These are phyloP conservation scores for Haplosporangium sp. DNA, from an alignment of 371 early-diverging fungal genomes.

Conservation along the genomic window DNA sequence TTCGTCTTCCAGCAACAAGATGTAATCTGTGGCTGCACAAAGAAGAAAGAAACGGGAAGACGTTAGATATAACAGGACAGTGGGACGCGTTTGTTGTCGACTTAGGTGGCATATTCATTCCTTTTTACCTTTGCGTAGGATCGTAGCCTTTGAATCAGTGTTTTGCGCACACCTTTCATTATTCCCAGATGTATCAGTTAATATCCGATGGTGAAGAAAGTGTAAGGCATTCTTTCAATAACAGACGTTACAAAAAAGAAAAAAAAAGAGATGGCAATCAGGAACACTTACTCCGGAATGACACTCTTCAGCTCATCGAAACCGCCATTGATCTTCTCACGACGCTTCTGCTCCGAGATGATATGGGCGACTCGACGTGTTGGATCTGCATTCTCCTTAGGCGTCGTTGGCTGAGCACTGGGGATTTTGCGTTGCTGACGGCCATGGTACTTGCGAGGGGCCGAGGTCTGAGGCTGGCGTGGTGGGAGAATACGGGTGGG, in stretches of 20 bases:
- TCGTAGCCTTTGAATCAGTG: conserved; percentile 50
- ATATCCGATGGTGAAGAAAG: background rate
- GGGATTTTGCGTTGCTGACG: conserved; percentile 49
- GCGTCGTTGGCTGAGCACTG: background rate
- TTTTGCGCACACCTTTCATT: conserved; percentile 37
- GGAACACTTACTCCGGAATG: conserved; percentile 46
- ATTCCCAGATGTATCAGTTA: background rate
- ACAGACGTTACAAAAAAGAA: background rate
- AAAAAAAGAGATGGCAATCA: background rate
- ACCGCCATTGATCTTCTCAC: conserved; percentile 59
- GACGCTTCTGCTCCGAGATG: conserved; percentile 58
- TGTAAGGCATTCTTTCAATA: background rate
- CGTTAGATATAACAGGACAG: background rate
- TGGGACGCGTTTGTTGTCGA: background rate
- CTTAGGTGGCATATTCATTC: background rate
- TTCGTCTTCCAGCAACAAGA: conserved; percentile 42
- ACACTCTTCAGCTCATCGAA: conserved; percentile 58
- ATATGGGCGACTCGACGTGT: conserved; percentile 59
- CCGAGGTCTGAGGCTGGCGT: conserved; percentile 39
- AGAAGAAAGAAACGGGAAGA: background rate
- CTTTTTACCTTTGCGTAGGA: conserved; percentile 41
- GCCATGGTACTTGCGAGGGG: conserved; percentile 52
- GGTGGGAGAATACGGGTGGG: conserved; percentile 44
- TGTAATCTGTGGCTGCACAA: conserved; percentile 41
- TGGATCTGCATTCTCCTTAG: conserved; percentile 41